phyloP scores from a whole-genome alignment of 2,329 filamentous ascomycete species.

The Epichloe glyceriae region DNA sequence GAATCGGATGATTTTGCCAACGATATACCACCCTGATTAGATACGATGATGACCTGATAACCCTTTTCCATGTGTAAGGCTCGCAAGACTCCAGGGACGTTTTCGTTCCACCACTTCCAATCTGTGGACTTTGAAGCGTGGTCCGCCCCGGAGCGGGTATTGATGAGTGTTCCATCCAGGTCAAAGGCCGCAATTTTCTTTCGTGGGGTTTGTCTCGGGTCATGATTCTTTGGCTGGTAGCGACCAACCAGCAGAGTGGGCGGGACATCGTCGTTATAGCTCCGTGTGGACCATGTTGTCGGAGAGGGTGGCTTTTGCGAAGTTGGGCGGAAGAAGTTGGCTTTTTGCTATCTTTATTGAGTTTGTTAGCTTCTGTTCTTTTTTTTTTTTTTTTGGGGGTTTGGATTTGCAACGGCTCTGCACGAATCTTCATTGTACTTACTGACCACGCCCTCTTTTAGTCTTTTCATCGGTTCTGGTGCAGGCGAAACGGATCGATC shows the following conservation, averaged over 20 bases:
- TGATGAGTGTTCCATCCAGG: slow-evolving; percentile 77
- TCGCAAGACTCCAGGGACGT: slow-evolving; percentile 54
- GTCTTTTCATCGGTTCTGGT: slow-evolving; percentile 29
- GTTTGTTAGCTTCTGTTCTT: slow-evolving; percentile 39
- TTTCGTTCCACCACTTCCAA: slow-evolving; percentile 87
- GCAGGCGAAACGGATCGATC: slow-evolving; percentile 39
- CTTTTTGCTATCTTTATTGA: slow-evolving; percentile 49
- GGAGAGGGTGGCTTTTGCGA: slow-evolving; percentile 75
- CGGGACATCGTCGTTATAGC: slow-evolving; percentile 33
- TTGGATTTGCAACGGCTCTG: background rate
- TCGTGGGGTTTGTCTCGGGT: slow-evolving; percentile 18
- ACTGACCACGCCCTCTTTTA: background rate
- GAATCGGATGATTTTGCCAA: slow-evolving; percentile 59
- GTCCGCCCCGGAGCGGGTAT: slow-evolving; percentile 65
- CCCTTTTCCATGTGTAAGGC: slow-evolving; percentile 55
- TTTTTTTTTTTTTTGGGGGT: slow-evolving; percentile 29
- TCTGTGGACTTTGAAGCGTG: slow-evolving; percentile 60
- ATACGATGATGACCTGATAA: slow-evolving; percentile 66
- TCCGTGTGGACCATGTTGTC: slow-evolving; percentile 57
- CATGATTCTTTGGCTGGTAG: slow-evolving; percentile 38
- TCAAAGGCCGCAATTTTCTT: slow-evolving; percentile 62
- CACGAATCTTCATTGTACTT: background rate
- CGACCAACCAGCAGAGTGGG: slow-evolving; percentile 62
- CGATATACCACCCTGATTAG: slow-evolving; percentile 77
- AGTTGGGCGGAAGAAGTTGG: slow-evolving; percentile 75